Evolutionary conservation across 2,329 filamentous ascomycete genomes (phyloP), one percentile per base, ranked within the genome.

Genomic region (Colletotrichum trifolii): DNA sequence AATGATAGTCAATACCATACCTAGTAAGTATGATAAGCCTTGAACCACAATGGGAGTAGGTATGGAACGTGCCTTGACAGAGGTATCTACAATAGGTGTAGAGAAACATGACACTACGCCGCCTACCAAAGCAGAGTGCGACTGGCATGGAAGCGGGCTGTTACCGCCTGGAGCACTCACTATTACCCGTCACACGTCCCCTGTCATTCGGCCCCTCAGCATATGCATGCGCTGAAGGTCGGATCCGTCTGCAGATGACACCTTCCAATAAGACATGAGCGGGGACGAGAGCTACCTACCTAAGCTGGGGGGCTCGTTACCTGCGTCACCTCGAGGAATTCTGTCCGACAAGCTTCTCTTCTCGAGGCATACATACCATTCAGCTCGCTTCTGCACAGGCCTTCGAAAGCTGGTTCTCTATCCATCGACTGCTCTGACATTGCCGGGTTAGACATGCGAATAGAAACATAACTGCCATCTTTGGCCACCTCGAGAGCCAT

Each of bases 241-340:
- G 58, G 63, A 48, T 66, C 63, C 58, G 63, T 63, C 58, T 66
- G 58, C 63, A 66, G 58, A 66, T 66, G 63, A 66, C 63, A 66
- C 63, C 63, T 66, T 63, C 63, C 59, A 65, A 57, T 63, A 56
- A 54, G 48, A 66, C 53, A 57, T 35, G 53, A 49, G 53, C 63
- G 58, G 63, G 58, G 62, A 60, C 61, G 45, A 53, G 46, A 66
- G 58, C 52, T 63, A 60, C 56, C 38, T 53, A 47, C 38, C 35
- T 55, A 43, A 42, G 25, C 25, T 25, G 25, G 25, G 25, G 34
- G 34, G n/a, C 5, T n/a, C 15, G 48, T 47, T 64, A 40, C 56
- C 34, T 63, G 54, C 47, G 60, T 57, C 48, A 60, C 55, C 48
- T 64, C 43, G 17, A 38, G 39, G n/a, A 52, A 33, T 13, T 15